A percentile compares a stretch with the other conserved stretches of the same genome.
These are phyloP conservation scores for Coemansia sp. DNA, from an alignment of 192 early-diverging fungal genomes.

Conservation along the genomic window DNA sequence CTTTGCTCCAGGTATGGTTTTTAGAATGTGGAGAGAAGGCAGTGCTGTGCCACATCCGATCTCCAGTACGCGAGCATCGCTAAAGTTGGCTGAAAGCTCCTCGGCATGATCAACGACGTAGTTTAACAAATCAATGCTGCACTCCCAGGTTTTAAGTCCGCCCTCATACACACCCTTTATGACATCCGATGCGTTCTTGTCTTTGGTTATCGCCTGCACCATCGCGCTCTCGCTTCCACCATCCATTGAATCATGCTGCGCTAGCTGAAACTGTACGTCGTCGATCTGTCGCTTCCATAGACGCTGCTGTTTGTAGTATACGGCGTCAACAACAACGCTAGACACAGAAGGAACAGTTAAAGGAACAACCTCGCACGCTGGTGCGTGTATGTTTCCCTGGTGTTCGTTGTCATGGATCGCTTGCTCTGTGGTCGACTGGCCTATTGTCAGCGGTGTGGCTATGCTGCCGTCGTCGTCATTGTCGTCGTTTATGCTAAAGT, in stretches of 20 bases:
- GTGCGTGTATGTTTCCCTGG: neutral
- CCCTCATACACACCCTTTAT: conserved; percentile 92
- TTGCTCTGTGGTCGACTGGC: neutral
- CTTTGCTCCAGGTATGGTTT: conserved; percentile 32
- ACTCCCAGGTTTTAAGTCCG: conserved; percentile 98
- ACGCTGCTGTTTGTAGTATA: conserved; percentile 25
- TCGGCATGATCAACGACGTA: conserved; percentile 58
- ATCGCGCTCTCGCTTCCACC: conserved; percentile 40
- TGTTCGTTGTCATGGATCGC: neutral
- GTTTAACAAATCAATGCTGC: conserved; percentile 80
- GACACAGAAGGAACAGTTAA: conserved; percentile 34
- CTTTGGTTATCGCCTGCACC: conserved; percentile 33
- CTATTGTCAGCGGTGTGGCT: neutral
- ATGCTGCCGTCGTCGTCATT: conserved; percentile 25
- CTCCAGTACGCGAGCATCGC: conserved; percentile 47
- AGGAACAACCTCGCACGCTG: conserved; percentile 25
- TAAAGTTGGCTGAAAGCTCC: neutral
- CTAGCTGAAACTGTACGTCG: conserved; percentile 84
- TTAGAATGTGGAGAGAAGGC: conserved; percentile 79
- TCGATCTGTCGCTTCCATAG: conserved; percentile 72
- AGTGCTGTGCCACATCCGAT: conserved; percentile 88
- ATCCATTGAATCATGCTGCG: conserved; percentile 68
- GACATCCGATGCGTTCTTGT: conserved; percentile 61
- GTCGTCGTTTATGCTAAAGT: conserved; percentile 31
- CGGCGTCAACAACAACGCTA: conserved; percentile 42